Evolutionary conservation across 1,284 basidiomycete genomes (phyloP), one percentile per base, ranked within the genome.

Genomic region (Puccinia horiana): DNA sequence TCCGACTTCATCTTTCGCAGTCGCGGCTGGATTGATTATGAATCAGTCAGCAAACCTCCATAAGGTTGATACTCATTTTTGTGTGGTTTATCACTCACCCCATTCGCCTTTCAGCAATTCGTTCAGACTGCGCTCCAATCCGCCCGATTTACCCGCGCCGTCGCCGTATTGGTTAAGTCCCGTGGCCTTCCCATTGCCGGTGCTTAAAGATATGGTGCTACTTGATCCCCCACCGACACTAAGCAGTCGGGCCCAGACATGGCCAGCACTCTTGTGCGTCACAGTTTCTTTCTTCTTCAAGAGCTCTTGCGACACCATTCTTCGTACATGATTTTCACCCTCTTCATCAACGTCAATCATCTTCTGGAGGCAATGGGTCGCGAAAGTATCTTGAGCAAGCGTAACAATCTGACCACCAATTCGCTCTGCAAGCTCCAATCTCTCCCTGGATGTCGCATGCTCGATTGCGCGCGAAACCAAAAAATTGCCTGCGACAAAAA

Each of bases 271-370:
- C 74, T 82, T 82, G 56, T 82, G 81, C n/a, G 81, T 82, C 40
- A 82, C 81, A 49, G 74, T 82, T 44, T 82, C 81, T 61, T 76
- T 82, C 35, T 82, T 82, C 81, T 82, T 76, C 40, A 82, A 56
- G 29, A 82, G 72, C 32, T 82, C 81, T 47, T 76, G 63, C 29
- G 81, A 76, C 37, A 82, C 69, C 81, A 82, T 69, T 61, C 74
- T 29, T 23, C 81, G 74, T 23, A 82, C 52, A 52, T 47, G 61
- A 37, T 76, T 82, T 61, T 82, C 73, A 29, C 63, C 74, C 26
- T 69, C 81, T 74, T 82, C 81, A 42, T 82, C 81, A n/a, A 76
- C 81, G n/a, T 82, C 81, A 49, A 82, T 82, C 81, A 82, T 82
- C 44, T 82, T 82, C 23, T 82, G 81, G 23, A 82, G 73, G 18